Base-by-base conservation (phyloP, 257 asterid genomes). In the Eustoma russellianum region DNA sequence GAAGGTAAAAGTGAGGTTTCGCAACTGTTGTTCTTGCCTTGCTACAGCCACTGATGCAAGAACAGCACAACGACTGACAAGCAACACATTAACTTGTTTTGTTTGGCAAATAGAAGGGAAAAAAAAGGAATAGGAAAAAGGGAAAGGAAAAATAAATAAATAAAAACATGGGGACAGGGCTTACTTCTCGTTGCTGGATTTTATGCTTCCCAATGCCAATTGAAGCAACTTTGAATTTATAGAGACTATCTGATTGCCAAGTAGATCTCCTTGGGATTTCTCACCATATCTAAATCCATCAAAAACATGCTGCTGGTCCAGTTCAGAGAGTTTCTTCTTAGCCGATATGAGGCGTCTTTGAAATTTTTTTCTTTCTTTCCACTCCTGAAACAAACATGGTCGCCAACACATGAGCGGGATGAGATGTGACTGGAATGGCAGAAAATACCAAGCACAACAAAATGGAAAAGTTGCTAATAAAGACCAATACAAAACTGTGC, bases 261-360 rank as follows among this genome's bases (percentile, higher is more conserved):
- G 95, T 59, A 81, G 68, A 64, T 74, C 75, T 61, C 67, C 65
- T 71, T 84, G 86, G 52, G 73, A 85, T 75, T 86, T 91, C 72
- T 71, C 90, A 62, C 95, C 95, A 71, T 70, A 61, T 66, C 77
- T 72, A 70, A 91, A 85, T 13, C 98, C 97, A 66, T 82, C 64
- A 74, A 87, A 80, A 40, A 91, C 83, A 52, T 91, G 97, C 35
- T 87, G 76, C 74, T 91, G 97, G 50, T 80, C 86, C 93, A 87
- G 73, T 65, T 84, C 98, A 66, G 66, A 65, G 17, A 91, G 77
- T 73, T 79, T 87, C 85, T 84, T 91, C 80, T 87, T 91, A 57
- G 98, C 89, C 48, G 95, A 84, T 66, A 85, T 77, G 61, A 91
- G 73, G 60, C 75, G 82, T 62, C 87, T 80, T 68, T 87, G 98